These are phyloP conservation scores for Lyophyllum atratum DNA, from an alignment of 768 basidiomycete genomes.

Conservation along the genomic window DNA sequence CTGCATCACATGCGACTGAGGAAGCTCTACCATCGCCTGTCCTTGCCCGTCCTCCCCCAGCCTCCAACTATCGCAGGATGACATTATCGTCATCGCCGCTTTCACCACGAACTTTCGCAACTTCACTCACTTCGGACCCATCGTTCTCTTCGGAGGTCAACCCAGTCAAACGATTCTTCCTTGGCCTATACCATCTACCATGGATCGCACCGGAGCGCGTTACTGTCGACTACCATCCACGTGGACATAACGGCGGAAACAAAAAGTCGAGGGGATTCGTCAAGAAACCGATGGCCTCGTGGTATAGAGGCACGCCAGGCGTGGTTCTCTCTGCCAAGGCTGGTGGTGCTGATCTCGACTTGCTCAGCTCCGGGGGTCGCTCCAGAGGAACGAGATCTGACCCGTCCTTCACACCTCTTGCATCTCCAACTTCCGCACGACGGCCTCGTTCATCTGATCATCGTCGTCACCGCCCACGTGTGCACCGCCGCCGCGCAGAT, in stretches of 20 bases:
- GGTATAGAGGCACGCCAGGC: slow-evolving; percentile 33
- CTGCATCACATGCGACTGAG: slow-evolving; percentile 6
- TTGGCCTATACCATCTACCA: slow-evolving; percentile 42
- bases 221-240: slow-evolving; percentile 47
- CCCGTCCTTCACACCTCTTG: slow-evolving; percentile 18
- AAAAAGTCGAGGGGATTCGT: slow-evolving; percentile 14
- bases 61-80: slow-evolving; percentile 42
- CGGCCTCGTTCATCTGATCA: slow-evolving; percentile 18
- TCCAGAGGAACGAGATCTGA: slow-evolving; percentile 24
- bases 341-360: slow-evolving; percentile 30
- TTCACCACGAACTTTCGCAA: slow-evolving; percentile 18
- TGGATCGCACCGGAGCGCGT: slow-evolving; percentile 48
- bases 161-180: slow-evolving; percentile 44
- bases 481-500: slow-evolving; percentile 15
- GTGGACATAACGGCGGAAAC: slow-evolving; percentile 21
- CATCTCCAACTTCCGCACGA: slow-evolving; percentile 11
- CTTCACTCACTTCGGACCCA: slow-evolving; percentile 32
- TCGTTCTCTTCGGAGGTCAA: slow-evolving; percentile 38
- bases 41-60: slow-evolving; percentile 31
- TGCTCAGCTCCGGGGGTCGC: slow-evolving; percentile 30
- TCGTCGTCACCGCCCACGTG: slow-evolving; percentile 18
- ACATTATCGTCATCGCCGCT: slow-evolving; percentile 25
- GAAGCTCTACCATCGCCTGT: slow-evolving; percentile 27
- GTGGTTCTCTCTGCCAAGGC: slow-evolving; percentile 21
- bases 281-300: slow-evolving; percentile 33